Percentiles rank a stretch among this genome's conserved stretches.
phyloP scores from a whole-genome alignment of 768 basidiomycete genomes.

The Saitozyma podzolica region DNA sequence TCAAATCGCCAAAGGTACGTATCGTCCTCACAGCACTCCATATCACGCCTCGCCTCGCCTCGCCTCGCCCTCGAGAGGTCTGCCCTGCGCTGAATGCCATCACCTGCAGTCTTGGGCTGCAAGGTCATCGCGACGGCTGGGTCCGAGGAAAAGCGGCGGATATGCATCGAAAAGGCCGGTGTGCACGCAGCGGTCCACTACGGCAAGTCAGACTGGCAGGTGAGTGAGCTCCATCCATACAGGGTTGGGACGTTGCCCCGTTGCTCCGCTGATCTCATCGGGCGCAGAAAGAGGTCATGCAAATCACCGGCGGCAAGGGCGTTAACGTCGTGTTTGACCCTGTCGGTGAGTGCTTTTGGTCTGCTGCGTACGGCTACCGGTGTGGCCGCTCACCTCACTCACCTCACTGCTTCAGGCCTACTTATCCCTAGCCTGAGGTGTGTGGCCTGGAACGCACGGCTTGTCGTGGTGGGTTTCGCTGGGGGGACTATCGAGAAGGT shows the following conservation, averaged over 20 bases:
- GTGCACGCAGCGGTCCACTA: conserved; percentile 86
- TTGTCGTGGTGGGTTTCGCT: conserved; percentile 90
- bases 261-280: not conserved
- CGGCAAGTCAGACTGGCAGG: conserved; percentile 69
- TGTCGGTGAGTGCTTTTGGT: conserved; percentile 28
- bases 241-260: not conserved
- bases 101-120: conserved; percentile 70
- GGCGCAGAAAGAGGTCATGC: conserved; percentile 71
- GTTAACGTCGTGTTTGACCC: conserved; percentile 59
- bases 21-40: not conserved
- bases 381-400: not conserved
- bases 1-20: conserved; percentile 83
- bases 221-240: conserved; percentile 8
- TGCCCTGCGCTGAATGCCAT: not conserved
- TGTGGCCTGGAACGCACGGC: conserved; percentile 90
- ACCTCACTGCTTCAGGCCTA: conserved; percentile 56
- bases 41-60: not conserved
- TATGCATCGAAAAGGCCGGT: conserved; percentile 72
- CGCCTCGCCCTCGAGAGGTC: not conserved
- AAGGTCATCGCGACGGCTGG: conserved; percentile 89
- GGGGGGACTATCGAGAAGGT: conserved; percentile 82
- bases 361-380: conserved; percentile 3
- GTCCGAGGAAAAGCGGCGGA: conserved; percentile 65
- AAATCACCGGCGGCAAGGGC: conserved; percentile 78
- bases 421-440: conserved; percentile 69